Base-by-base conservation (phyloP, 495 filamentous ascomycete genomes). In the Filosporella fistucella region DNA sequence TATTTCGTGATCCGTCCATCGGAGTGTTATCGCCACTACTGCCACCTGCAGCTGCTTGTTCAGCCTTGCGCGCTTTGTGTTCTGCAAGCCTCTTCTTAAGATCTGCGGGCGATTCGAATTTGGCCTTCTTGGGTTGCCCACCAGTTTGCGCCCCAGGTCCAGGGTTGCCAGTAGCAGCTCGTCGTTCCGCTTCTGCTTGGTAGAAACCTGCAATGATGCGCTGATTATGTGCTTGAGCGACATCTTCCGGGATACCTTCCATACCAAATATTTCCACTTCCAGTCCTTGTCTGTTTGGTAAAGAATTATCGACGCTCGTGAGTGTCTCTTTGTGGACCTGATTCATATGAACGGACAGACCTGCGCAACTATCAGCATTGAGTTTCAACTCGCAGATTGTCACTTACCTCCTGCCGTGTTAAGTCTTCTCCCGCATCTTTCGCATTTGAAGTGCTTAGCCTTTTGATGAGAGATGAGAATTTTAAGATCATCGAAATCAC, bases 391-490 rank as follows among this genome's bases (percentile, higher is more conserved):
- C 5, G 24, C 16, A 4, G 18, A 24, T 10, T 22, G 29, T 24
- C 13, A 65, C 79, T 62, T 64, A 90, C 93, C 93, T 72, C 94
- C 94, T 42, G 91, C 93, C 1, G 93, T 98, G 59, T 96, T 96
- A 28, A 98, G 65, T 54, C 91, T 76, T 49, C 93, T 81, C 18
- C 78, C 78, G 61, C 93, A 98, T 70, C 83, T 69, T 51, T 95
- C 88, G 67, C 93, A 98, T 63, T 94, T 95, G 78, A 94, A 97
- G 65, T 98, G 93, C 68, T 96, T 97, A 17, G 93, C 91, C 64
- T 95, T 96, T 61, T 97, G 94, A 68, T 98, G 93, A 42, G 85
- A 85, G 51, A 96, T 94, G 39, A 98, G 80, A 49, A 97, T 89
- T 69, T 94, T 95, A 11, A 96, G 66, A 66, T 97, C 93, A 62